These are phyloP conservation scores for Suhomyces kunorum DNA, from an alignment of 1,139 yeast species.

Conservation along the genomic window DNA sequence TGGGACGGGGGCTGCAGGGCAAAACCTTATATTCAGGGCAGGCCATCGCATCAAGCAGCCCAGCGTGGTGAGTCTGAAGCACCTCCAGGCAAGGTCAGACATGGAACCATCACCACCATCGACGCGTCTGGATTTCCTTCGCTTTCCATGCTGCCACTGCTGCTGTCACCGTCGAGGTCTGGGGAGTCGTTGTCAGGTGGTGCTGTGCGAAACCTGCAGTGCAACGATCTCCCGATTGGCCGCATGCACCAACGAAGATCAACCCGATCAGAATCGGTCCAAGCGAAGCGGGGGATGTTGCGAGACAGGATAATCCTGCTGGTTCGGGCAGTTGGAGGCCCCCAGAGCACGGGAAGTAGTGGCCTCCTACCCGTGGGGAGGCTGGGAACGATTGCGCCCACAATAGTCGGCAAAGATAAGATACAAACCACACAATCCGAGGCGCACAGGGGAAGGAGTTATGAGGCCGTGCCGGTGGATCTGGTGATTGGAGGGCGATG, in stretches of 20 bases:
- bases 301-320: background rate
- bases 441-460: slow-evolving; percentile 2
- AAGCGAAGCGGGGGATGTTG: slow-evolving; percentile 5
- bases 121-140: too few relatives aligned
- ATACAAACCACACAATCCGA: too few relatives aligned
- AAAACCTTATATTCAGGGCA: slow-evolving; percentile 1
- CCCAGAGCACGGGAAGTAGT: background rate
- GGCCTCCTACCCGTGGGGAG: background rate
- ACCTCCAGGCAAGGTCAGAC: background rate
- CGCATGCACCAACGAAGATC: slow-evolving; percentile 1
- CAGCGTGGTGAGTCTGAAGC: slow-evolving; percentile 1
- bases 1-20: background rate
- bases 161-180: too few relatives aligned
- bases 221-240: background rate
- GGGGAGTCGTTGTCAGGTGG: background rate
- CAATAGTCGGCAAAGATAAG: too few relatives aligned
- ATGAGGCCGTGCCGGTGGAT: slow-evolving; percentile 3
- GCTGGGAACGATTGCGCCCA: background rate
- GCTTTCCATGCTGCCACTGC: too few relatives aligned
- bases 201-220: background rate
- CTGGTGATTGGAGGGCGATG: background rate
- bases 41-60: background rate
- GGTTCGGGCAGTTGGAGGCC: background rate
- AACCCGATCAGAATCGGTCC: slow-evolving; percentile 1
- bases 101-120: background rate